Evolutionary conservation across 768 basidiomycete genomes (phyloP).

Genomic region (Rhodotorula sphaerocarpa): DNA sequence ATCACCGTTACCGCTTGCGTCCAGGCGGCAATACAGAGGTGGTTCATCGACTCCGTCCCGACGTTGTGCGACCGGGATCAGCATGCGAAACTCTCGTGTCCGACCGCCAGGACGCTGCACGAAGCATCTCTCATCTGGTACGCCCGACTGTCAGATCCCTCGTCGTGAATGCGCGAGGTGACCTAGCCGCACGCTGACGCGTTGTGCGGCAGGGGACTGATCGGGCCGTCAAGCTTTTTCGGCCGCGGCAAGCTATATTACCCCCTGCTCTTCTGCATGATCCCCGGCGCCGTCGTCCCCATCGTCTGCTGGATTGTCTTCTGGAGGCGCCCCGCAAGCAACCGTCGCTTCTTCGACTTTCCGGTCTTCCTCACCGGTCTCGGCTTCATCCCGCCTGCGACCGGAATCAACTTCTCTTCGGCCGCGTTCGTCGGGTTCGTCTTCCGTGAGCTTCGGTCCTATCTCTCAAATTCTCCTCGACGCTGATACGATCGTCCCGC

Average conservation of each 20-base stretch:
- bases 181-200: no score
- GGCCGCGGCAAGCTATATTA: slow-evolving; percentile 54
- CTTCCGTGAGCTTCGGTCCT: slow-evolving; percentile 65
- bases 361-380: slow-evolving; percentile 78
- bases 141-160: not conserved
- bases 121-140: slow-evolving; percentile 86
- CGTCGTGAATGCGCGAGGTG: no score
- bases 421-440: slow-evolving; percentile 82
- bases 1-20: slow-evolving; percentile 43
- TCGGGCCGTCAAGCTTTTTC: slow-evolving; percentile 49
- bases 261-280: slow-evolving; percentile 64
- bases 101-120: slow-evolving; percentile 77
- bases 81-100: slow-evolving; percentile 52
- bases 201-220: slow-evolving; percentile 48
- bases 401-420: slow-evolving; percentile 91
- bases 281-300: slow-evolving; percentile 72
- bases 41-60: slow-evolving; percentile 44
- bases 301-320: slow-evolving; percentile 77
- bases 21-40: slow-evolving; percentile 46
- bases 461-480: no score
- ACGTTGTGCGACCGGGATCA: slow-evolving; percentile 46
- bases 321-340: slow-evolving; percentile 56
- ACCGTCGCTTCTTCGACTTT: slow-evolving; percentile 60
- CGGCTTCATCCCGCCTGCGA: slow-evolving; percentile 75
- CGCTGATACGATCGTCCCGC: not conserved